Conservation (phyloP, 176 grass and related monocot genomes). For the Canna indica region DNA sequence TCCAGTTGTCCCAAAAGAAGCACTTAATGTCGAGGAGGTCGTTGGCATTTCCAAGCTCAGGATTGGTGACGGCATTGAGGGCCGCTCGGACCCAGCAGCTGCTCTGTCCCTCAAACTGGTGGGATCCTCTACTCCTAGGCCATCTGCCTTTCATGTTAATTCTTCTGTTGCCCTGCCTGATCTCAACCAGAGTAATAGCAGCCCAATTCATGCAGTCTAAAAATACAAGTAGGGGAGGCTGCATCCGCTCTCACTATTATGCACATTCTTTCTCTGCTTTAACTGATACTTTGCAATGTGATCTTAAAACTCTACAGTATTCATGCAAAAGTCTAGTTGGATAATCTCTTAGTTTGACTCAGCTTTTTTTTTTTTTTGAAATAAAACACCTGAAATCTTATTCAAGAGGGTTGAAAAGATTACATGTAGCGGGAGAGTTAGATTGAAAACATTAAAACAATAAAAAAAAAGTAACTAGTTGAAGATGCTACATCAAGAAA, state of each 20-base stretch:
- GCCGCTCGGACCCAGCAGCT: conserved; percentile 38
- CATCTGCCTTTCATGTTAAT: conserved; percentile 65
- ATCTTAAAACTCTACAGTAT: neutral
- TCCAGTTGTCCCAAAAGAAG: conserved; percentile 43
- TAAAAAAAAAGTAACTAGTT: too few relatives aligned
- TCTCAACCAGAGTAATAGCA: conserved; percentile 55
- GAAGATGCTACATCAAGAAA: too few relatives aligned
- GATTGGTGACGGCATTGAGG: conserved; percentile 38
- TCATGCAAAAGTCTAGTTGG: conserved; percentile 2
- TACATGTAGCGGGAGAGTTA: too few relatives aligned
- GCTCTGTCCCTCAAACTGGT: conserved; percentile 64
- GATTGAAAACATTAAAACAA: too few relatives aligned
- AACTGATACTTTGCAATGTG: neutral
- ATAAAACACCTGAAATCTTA: too few relatives aligned
- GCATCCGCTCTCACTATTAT: neutral
- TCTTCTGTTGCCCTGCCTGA: conserved; percentile 39
- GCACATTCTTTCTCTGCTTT: conserved; percentile 10
- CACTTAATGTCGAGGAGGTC: conserved; percentile 51
- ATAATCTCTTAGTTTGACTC: neutral
- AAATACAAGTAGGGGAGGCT: neutral
- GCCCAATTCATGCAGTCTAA: conserved; percentile 76
- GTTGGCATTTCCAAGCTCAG: conserved; percentile 72
- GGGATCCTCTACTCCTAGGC: conserved; percentile 35
- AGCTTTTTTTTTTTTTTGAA: too few relatives aligned
- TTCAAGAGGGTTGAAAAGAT: too few relatives aligned